Base-by-base conservation (phyloP, 2,329 filamentous ascomycete genomes). In the Akanthomyces lecanii region DNA sequence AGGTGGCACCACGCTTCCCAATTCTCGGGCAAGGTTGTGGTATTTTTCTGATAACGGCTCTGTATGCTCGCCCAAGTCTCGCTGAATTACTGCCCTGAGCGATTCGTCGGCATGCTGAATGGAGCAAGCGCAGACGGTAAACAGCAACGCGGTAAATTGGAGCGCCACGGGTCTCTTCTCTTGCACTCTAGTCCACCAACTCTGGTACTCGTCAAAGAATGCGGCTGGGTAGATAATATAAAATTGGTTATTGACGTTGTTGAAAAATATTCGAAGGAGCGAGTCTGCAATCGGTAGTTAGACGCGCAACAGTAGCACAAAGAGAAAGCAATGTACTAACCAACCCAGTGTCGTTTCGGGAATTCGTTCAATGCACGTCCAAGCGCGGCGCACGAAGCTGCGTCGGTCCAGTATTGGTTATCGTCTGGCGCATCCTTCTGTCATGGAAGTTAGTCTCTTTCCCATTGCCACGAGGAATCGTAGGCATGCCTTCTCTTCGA, bases 211-310 rank as follows among this genome's bases (percentile, higher is more conserved):
- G 36, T 73, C 69, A 16, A 75, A 48, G 33, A 77, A 77, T 4
- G 69, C 67, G 0, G 70, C 65, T 1, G 75, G 73, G 57, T 77
- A 75, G 38, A 76, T 64, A 53, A 77, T 73, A 64, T 77, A 77
- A 68, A 75, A 74, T 63, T 77, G 75, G 52, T 70, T 76, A 64
- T 77, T 77, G 64, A 74, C 72, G 52, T 71, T 69, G 58, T 70
- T 67, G n/a, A 77, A 66, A 53, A 77, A 77, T 65, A 75, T 75
- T 42, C 77, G 72, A 23, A 77, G 70, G 12, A 77, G 68, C 16
- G 66, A 67, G 63, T 77, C 76, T 77, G 62, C 14, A 38, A 7
- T 18, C 14, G 3, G 4, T 18, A 25, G 38, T 60, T 18, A 60
- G 57, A 12, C 16, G n/a, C n/a, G 45, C 14, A 30, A 14, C 14